Base-by-base conservation (phyloP, 2,329 filamentous ascomycete species). In the Colletotrichum sp. region DNA sequence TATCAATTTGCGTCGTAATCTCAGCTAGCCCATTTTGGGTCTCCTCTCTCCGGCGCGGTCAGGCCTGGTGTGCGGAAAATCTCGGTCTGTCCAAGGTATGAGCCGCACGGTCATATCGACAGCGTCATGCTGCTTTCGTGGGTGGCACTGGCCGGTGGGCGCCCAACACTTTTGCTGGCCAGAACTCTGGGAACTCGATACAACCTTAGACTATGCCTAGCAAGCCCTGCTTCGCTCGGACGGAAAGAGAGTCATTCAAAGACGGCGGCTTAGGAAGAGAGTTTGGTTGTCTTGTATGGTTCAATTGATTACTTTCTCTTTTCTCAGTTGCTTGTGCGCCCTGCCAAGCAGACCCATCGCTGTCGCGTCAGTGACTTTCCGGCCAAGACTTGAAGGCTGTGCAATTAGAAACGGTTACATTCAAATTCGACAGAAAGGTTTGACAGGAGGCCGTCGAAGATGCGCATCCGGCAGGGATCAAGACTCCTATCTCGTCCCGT, bases 71-170 rank as follows among this genome's bases (percentile, higher is more conserved):
- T 13, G 36, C 36, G 36, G 49, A 21, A 68, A 59, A 26, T 60
- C 15, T 39, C 52, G 66, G 66, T 16, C 32, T 32, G 32, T 21
- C 21, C n/a, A 49, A 39, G 44, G n/a, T 59, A 15, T 36, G 52
- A 68, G 44, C 66, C 66, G 66, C 66, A 68, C 66, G 52, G 28
- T 1, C 52, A 59, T 52, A 49, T 49, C 24, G 32, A 36, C 66
- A 57, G 85, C 68, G 71, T 88, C 78, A 5, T 88, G 81, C 3
- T 76, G 76, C 26, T 24, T 75, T 79, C 70, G 88, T 80, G 9
- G 18, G 21, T 36, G 39, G 62, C 62, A 65, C 18, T 65, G 24
- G 36, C 36, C 34, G 34, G 62, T 26, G 26, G 39, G 62, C 26
- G 62, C 32, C 32, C 36, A 12, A 21, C 15, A 26, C 62, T n/a